Conservation (phyloP, 257 asterid species). For the Gentiana dahurica region DNA sequence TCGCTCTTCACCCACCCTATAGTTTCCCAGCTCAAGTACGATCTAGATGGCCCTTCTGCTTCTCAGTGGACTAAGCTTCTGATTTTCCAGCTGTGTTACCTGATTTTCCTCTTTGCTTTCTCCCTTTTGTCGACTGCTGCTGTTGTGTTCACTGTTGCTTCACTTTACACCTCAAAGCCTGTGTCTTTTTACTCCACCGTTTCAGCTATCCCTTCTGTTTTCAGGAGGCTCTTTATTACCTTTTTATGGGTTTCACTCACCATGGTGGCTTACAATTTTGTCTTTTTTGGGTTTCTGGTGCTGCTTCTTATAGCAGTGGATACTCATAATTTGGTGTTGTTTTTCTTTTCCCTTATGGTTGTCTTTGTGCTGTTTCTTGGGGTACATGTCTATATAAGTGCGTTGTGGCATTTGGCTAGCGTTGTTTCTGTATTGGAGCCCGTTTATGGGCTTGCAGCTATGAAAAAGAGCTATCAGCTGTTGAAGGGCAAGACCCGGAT, state of each 20-base stretch:
- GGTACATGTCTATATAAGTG: conserved; percentile 81
- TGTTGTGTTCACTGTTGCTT: conserved; percentile 87
- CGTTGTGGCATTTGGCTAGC: conserved; percentile 92
- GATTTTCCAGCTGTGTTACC: conserved; percentile 63
- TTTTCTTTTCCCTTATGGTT: conserved; percentile 40
- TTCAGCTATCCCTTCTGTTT: conserved; percentile 73
- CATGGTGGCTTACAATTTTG: conserved; percentile 55
- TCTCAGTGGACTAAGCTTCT: conserved; percentile 75
- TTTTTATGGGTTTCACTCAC: conserved; percentile 66
- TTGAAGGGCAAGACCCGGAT: conserved; percentile 48
- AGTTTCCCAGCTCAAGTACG: conserved; percentile 48
- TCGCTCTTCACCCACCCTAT: conserved; percentile 87
- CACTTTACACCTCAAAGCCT: conserved; percentile 75
- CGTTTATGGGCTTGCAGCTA: conserved; percentile 55
- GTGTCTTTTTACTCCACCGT: conserved; percentile 65
- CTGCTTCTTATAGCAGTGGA: conserved; percentile 56
- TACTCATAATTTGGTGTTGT: conserved; percentile 43
- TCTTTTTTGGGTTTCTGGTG: conserved; percentile 51
- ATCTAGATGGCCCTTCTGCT: conserved; percentile 33
- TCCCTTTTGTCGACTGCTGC: conserved; percentile 94
- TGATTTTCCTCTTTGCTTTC: conserved; percentile 68
- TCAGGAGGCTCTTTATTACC: conserved; percentile 67
- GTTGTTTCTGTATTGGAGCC: conserved; percentile 86
- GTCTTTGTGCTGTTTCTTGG: conserved; percentile 53
- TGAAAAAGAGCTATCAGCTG: conserved; percentile 69